Base-by-base conservation (phyloP, 805 yeast genomes). In the Teunomyces aglyptinius region DNA sequence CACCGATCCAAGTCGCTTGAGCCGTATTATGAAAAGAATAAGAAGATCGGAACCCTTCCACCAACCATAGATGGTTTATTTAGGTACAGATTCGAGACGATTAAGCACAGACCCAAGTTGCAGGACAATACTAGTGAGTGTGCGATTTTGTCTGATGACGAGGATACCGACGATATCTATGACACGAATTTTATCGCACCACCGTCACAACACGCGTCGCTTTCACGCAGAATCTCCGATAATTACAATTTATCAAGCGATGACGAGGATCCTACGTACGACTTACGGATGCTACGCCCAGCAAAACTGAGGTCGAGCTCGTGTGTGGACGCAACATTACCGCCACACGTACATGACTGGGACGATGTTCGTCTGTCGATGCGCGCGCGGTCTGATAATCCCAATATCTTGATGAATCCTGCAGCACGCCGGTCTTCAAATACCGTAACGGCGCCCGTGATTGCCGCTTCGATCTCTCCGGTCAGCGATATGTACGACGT, bases 1-100 rank as follows among this genome's bases (percentile, higher is more conserved):
- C n/a, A 5, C 28, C 34, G 45, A 15, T 31, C 48, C 13, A 47
- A 38, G 22, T 51, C 57, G 6, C 36, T 55, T n/a, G 60, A 56
- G 16, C 60, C 60, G 3, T 56, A 56, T 39, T 56, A 51, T 35
- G 46, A 26, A 11, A 51, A 46, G 33, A 16, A n/a, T 3, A 35
- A 29, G 8, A 42, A 38, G 22, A 18, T 41, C 8, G 44, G 29
- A 28, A 20, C 45, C 5, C 33, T 46, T n/a, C 38, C 48, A 15
- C 48, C 48, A 8, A 44, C 39, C 5, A 41, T 46, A 16, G 20
- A 22, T 5, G 36, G 48, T 6, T 34, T 33, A 22, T 46, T 19
- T 38, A 28, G 24, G 26, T 46, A 29, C 31, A 36, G 22, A 8
- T 36, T 36, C 16, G 28, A 22, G 11, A 36, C 28, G 3, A 19